These are phyloP conservation scores for Aureobasidium sp. DNA, from an alignment of 2,329 filamentous ascomycete genomes.

Conservation along the genomic window DNA sequence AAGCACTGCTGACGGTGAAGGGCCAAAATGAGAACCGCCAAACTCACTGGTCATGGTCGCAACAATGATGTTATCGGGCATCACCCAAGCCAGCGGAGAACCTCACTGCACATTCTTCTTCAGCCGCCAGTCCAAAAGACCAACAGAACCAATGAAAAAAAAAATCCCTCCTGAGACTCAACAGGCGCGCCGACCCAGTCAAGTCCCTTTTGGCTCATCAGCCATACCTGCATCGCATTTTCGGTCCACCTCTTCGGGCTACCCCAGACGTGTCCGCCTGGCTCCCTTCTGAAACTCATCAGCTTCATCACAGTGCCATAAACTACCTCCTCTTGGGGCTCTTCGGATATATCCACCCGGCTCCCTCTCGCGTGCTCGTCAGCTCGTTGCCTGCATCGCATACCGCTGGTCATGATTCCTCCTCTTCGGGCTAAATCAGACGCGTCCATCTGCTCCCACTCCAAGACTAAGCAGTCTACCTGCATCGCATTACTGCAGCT, in stretches of 20 bases:
- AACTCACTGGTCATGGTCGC: background rate
- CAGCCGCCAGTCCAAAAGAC: background rate
- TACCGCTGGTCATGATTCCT: background rate
- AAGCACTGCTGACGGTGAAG: background rate
- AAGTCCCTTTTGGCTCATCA: background rate
- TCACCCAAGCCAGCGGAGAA: background rate
- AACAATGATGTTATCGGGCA: background rate
- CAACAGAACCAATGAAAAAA: background rate
- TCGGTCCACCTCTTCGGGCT: background rate
- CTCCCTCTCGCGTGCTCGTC: background rate
- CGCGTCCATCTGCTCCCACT: background rate
- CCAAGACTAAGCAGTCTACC: background rate
- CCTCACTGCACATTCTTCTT: background rate
- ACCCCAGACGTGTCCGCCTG: background rate
- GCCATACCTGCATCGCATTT: background rate
- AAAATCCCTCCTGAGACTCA: background rate
- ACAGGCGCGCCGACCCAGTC: background rate
- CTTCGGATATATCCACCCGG: background rate
- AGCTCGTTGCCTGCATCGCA: background rate
- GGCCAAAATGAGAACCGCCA: background rate
- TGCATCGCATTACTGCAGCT: conserved; percentile 6
- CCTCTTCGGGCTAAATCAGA: background rate
- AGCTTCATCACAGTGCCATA: background rate
- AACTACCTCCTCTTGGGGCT: background rate
- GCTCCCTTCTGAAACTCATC: background rate